phyloP scores from a whole-genome alignment of 371 early-diverging fungal genomes.

The Mucor ambiguus region DNA sequence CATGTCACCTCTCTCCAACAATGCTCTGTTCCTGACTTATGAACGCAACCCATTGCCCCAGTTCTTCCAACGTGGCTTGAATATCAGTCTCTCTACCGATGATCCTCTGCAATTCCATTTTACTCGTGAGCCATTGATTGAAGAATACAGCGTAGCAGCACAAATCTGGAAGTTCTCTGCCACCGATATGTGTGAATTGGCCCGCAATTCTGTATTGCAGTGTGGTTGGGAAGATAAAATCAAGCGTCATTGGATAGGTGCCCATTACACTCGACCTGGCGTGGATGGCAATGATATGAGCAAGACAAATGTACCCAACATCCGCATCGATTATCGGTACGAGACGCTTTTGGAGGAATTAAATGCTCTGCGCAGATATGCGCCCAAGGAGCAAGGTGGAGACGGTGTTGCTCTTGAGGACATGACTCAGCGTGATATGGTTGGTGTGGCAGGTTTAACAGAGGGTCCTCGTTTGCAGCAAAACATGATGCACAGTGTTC shows the following conservation, averaged over 20 bases:
- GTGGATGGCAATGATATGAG: conserved; percentile 89
- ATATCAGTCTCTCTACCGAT: conserved; percentile 96
- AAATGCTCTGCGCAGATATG: conserved; percentile 52
- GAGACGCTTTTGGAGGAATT: conserved; percentile 88
- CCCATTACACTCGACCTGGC: conserved; percentile 76
- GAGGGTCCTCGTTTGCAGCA: conserved; percentile 30
- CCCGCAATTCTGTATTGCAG: conserved; percentile 93
- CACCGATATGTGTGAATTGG: conserved; percentile 98
- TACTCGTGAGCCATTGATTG: conserved; percentile 98
- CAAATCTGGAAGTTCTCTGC: conserved; percentile 97
- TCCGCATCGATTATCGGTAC: conserved; percentile 87
- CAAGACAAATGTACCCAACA: conserved; percentile 96
- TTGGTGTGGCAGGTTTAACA: conserved; percentile 31
- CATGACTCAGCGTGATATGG: conserved; percentile 27
- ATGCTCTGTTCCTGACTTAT: conserved; percentile 95
- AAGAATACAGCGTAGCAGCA: conserved; percentile 98
- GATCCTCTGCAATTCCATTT: conserved; percentile 99
- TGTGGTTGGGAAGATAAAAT: conserved; percentile 91
- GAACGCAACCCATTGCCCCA: conserved; percentile 95
- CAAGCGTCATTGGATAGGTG: conserved; percentile 96
- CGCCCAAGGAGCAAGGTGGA: conserved; percentile 3
- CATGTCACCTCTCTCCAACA: conserved; percentile 99
- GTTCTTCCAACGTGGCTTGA: conserved; percentile 96
- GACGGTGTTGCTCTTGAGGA: neutral
- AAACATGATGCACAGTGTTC: conserved; percentile 16